Conservation (phyloP, 371 early-diverging fungal species). For the Mucor plumbeus region DNA sequence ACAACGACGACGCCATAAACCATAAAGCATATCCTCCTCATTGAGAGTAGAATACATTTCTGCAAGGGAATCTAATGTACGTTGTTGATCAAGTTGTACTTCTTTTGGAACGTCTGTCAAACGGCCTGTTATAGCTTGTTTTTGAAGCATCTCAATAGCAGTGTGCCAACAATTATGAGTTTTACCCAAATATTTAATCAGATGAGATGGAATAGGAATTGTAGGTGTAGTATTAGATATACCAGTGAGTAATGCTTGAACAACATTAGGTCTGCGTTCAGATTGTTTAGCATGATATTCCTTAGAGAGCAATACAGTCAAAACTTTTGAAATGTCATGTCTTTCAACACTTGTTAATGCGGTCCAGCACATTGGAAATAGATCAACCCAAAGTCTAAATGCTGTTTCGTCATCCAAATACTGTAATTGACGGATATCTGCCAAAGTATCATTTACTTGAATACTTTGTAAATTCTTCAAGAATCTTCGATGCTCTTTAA, state of each 20-base stretch:
- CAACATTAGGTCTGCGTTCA: slow-evolving; percentile 87
- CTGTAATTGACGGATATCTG: slow-evolving; percentile 70
- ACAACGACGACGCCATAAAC: slow-evolving; percentile 92
- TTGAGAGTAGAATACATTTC: slow-evolving; percentile 80
- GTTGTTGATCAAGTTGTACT: slow-evolving; percentile 88
- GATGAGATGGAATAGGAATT: slow-evolving; percentile 88
- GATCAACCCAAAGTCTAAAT: slow-evolving; percentile 80
- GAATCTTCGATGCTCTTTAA: slow-evolving; percentile 63
- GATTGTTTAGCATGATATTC: slow-evolving; percentile 89
- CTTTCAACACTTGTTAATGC: slow-evolving; percentile 73
- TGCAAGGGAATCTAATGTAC: slow-evolving; percentile 87
- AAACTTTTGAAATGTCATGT: slow-evolving; percentile 81
- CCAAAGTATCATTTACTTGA: slow-evolving; percentile 56
- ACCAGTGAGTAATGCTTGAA: slow-evolving; percentile 89
- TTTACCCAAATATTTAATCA: slow-evolving; percentile 91
- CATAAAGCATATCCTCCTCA: slow-evolving; percentile 93
- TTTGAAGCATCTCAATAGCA: slow-evolving; percentile 77
- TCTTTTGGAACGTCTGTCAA: slow-evolving; percentile 69
- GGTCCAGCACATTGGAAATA: slow-evolving; percentile 90
- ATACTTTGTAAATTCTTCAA: slow-evolving; percentile 61
- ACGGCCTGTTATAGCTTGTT: slow-evolving; percentile 50
- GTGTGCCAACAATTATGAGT: slow-evolving; percentile 93
- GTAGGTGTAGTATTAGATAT: slow-evolving; percentile 75
- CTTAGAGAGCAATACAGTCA: slow-evolving; percentile 86
- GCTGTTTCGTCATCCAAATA: slow-evolving; percentile 75